These are phyloP conservation scores for Prunus mongolica DNA, from an alignment of 306 rosid genomes.

Conservation along the genomic window DNA sequence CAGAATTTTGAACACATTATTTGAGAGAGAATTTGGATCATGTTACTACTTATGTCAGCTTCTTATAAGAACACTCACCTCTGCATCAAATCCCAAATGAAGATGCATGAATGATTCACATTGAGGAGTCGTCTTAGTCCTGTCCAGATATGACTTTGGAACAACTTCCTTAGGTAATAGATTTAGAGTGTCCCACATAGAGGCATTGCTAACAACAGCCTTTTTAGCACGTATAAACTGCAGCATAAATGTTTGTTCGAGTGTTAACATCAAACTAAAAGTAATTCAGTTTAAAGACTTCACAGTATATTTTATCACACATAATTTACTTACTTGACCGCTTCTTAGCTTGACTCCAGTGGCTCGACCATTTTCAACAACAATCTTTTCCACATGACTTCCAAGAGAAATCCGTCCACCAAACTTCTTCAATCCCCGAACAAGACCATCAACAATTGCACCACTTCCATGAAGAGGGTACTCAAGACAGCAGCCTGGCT, in stretches of 20 bases:
- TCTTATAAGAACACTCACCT: slow-evolving; percentile 41
- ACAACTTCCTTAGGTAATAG: slow-evolving; percentile 62
- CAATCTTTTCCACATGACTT: slow-evolving; percentile 70
- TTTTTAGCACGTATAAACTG: slow-evolving; percentile 83
- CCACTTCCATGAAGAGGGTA: slow-evolving; percentile 83
- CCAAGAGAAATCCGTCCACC: slow-evolving; percentile 75
- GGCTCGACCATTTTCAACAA: slow-evolving; percentile 76
- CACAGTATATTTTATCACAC: background rate
- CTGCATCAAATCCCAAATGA: slow-evolving; percentile 84
- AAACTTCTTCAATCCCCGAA: slow-evolving; percentile 72
- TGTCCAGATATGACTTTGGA: slow-evolving; percentile 59
- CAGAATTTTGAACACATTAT: background rate
- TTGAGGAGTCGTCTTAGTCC: slow-evolving; percentile 51
- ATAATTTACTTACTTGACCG: slow-evolving; percentile 62
- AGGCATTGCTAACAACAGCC: slow-evolving; percentile 88
- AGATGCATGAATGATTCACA: slow-evolving; percentile 99
- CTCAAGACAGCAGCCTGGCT: slow-evolving; percentile 88
- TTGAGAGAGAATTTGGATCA: background rate
- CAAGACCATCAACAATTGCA: slow-evolving; percentile 78
- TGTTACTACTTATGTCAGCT: background rate
- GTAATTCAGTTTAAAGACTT: background rate
- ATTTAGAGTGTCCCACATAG: slow-evolving; percentile 87
- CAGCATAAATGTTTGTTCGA: slow-evolving; percentile 15
- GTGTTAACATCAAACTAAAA: slow-evolving; percentile 3
- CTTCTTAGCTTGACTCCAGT: slow-evolving; percentile 73